These are phyloP conservation scores for Citrus reticulata DNA, from an alignment of 345 rosid species.

Conservation along the genomic window DNA sequence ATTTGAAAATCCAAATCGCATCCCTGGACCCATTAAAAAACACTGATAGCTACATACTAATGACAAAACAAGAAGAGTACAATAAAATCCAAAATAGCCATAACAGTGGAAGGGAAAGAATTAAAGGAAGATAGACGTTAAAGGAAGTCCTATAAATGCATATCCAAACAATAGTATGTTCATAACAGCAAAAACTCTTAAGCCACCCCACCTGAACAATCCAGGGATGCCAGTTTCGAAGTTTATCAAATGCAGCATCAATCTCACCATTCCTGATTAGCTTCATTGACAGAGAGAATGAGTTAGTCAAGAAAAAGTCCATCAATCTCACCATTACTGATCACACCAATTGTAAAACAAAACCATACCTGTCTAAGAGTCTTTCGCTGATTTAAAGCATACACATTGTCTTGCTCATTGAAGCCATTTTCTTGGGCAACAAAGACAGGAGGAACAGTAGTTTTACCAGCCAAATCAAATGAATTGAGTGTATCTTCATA, in stretches of 20 bases:
- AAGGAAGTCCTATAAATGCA: background rate
- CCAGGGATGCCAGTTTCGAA: constrained; percentile 81
- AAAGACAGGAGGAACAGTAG: constrained; percentile 62
- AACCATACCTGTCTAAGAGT: constrained; percentile 73
- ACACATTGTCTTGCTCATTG: constrained; percentile 53
- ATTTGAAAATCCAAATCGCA: background rate
- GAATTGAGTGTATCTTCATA: constrained; percentile 89
- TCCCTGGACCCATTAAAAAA: background rate
- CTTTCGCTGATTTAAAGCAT: constrained; percentile 75
- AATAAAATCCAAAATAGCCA: background rate
- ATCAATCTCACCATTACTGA: background rate
- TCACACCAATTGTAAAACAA: background rate
- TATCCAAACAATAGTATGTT: background rate
- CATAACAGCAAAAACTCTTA: background rate
- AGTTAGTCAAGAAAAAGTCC: constrained; percentile 15
- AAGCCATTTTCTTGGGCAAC: constrained; percentile 60
- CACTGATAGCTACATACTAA: background rate
- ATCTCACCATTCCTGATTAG: constrained; percentile 80
- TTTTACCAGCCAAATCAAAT: constrained; percentile 76
- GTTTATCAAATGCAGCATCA: constrained; percentile 59
- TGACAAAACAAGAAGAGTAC: background rate
- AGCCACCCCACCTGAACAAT: constrained; percentile 59
- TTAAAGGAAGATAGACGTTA: background rate
- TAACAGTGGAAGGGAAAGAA: background rate
- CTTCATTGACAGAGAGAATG: constrained; percentile 37